phyloP scores from a whole-genome alignment of 106 monocot species.

The Gastrodia elata region DNA sequence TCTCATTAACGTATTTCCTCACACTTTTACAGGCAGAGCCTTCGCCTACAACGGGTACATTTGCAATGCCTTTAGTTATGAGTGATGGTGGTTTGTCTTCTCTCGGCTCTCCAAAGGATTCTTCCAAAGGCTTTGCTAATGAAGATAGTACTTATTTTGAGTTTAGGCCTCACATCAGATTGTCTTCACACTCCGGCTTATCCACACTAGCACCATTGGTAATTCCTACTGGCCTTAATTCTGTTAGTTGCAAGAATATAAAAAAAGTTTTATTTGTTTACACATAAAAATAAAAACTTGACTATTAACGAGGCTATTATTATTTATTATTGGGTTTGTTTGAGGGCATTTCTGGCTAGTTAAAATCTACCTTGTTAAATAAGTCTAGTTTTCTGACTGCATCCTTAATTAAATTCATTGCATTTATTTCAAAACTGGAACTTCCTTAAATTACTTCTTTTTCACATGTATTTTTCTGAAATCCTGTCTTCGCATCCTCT shows the following conservation, averaged over 20 bases:
- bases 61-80: slow-evolving; percentile 34
- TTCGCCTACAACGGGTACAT: slow-evolving; percentile 92
- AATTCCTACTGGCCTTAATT: slow-evolving; percentile 8
- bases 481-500: not conserved
- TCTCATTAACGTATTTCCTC: not conserved
- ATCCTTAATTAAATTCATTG: not conserved
- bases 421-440: not conserved
- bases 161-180: slow-evolving; percentile 47
- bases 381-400: not conserved
- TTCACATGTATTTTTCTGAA: not conserved
- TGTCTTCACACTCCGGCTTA: slow-evolving; percentile 23
- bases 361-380: not conserved
- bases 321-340: not conserved
- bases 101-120: slow-evolving; percentile 51
- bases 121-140: slow-evolving; percentile 12
- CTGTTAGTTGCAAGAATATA: not conserved
- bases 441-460: not conserved
- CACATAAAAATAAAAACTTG: not conserved
- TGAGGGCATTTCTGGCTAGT: not conserved
- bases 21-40: slow-evolving; percentile 63
- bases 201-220: slow-evolving; percentile 35
- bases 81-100: slow-evolving; percentile 20
- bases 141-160: slow-evolving; percentile 53
- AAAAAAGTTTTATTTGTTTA: not conserved
- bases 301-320: not conserved